Percentiles rank a stretch among this genome's conserved stretches.
phyloP scores from a whole-genome alignment of 306 rosid genomes.

The Pterocarpus santalinus region DNA sequence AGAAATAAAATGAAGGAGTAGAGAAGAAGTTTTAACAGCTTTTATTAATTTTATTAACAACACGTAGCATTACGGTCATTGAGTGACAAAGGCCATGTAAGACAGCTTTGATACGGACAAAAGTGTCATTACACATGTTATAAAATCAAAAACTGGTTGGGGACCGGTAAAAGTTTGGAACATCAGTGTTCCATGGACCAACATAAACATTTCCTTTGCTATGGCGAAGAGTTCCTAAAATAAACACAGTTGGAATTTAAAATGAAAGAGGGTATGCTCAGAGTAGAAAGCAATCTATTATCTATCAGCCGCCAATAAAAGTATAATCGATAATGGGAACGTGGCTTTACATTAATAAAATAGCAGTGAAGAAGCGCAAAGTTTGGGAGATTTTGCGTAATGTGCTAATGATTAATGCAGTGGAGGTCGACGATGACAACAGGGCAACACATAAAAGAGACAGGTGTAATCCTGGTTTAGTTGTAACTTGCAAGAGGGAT shows the following conservation, averaged over 20 bases:
- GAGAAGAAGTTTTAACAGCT: too few relatives aligned
- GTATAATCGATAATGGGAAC: neutral
- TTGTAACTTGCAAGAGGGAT: neutral
- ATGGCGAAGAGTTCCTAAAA: neutral
- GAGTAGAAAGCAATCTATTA: neutral
- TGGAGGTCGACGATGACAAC: constrained; percentile 19
- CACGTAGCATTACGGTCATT: too few relatives aligned
- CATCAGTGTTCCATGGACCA: too few relatives aligned
- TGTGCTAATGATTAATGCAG: constrained; percentile 36
- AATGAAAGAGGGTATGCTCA: neutral
- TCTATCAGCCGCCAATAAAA: neutral
- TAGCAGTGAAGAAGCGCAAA: neutral
- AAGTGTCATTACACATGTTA: too few relatives aligned
- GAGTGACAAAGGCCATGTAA: too few relatives aligned
- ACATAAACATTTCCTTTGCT: too few relatives aligned
- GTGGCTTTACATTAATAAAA: neutral
- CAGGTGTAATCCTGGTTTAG: constrained; percentile 4
- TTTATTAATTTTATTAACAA: too few relatives aligned
- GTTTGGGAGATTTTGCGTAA: neutral
- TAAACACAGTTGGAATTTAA: neutral
- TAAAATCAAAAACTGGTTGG: too few relatives aligned
- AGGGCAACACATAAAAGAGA: constrained; percentile 20
- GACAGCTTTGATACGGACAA: too few relatives aligned
- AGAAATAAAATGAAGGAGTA: too few relatives aligned
- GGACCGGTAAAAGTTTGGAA: too few relatives aligned